Percentiles rank a stretch among this genome's conserved stretches.
Evolutionary conservation across 2,329 filamentous ascomycete species (phyloP).

Genomic region (Aspergillus unguis): DNA sequence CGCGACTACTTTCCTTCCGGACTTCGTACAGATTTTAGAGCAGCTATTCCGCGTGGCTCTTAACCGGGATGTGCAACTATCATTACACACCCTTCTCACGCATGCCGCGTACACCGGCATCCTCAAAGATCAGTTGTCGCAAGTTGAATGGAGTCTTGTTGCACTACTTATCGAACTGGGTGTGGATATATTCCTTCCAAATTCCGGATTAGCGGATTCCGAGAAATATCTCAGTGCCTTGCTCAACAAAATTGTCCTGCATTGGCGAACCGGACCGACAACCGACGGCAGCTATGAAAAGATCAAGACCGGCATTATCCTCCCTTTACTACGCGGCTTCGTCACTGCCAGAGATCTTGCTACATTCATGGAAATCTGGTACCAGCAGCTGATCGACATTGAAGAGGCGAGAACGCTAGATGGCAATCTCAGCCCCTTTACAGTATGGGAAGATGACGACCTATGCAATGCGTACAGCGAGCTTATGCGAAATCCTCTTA

Average conservation of each 20-base stretch:
- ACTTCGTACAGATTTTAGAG: constrained; percentile 36
- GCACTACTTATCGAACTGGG: constrained; percentile 42
- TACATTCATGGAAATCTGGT: constrained; percentile 41
- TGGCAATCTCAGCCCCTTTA: constrained; percentile 24
- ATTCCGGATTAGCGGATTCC: constrained; percentile 40
- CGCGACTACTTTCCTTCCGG: constrained; percentile 22
- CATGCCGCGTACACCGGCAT: constrained; percentile 43
- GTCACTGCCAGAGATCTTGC: constrained; percentile 39
- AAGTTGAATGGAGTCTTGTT: constrained; percentile 41
- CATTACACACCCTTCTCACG: constrained; percentile 39
- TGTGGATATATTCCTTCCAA: constrained; percentile 44
- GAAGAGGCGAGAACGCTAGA: constrained; percentile 32
- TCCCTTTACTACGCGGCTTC: constrained; percentile 42
- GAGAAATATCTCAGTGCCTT: constrained; percentile 35
- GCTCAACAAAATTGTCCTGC: constrained; percentile 32
- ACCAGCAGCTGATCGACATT: constrained; percentile 35
- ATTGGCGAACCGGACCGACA: constrained; percentile 28
- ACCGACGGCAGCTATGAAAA: constrained; percentile 25
- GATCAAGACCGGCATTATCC: constrained; percentile 38
- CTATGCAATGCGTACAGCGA: constrained; percentile 37
- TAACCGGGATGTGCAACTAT: constrained; percentile 37
- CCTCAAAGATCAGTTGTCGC: constrained; percentile 29
- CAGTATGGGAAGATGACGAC: constrained; percentile 47
- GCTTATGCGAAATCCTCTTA: constrained; percentile 31
- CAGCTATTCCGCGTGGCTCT: constrained; percentile 39